Conservation (phyloP, 306 rosid species). For the Cucurbita ficifolia region DNA sequence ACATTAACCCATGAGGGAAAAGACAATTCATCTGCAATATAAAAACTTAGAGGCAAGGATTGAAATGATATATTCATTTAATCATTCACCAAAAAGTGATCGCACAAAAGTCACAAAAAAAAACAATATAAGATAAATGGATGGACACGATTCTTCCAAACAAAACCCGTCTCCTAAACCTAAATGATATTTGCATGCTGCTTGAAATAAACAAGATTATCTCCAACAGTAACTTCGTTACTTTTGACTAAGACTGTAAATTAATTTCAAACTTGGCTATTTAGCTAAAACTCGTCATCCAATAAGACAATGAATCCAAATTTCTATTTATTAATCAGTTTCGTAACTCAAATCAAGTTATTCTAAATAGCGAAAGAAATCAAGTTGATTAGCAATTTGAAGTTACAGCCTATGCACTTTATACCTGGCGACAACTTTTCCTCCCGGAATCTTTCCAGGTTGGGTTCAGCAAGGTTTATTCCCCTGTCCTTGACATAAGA, state of each 20-base stretch:
- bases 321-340: background rate
- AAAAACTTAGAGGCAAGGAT: background rate
- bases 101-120: background rate
- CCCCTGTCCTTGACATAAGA: background rate
- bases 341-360: background rate
- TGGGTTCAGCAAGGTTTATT: background rate
- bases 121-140: background rate
- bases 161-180: background rate
- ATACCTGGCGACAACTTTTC: conserved; percentile 2
- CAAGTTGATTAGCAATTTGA: background rate
- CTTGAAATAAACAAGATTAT: background rate
- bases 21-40: background rate
- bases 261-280: background rate
- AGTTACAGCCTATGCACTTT: background rate
- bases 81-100: background rate
- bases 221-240: background rate
- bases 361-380: too few species aligned
- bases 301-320: background rate
- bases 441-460: conserved; percentile 4
- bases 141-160: background rate
- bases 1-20: background rate
- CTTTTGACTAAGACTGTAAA: background rate
- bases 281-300: background rate
- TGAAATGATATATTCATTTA: background rate
- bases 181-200: background rate